Evolutionary conservation across 2,329 filamentous ascomycete species (phyloP).

Genomic region (Hymenoscyphus scutula): DNA sequence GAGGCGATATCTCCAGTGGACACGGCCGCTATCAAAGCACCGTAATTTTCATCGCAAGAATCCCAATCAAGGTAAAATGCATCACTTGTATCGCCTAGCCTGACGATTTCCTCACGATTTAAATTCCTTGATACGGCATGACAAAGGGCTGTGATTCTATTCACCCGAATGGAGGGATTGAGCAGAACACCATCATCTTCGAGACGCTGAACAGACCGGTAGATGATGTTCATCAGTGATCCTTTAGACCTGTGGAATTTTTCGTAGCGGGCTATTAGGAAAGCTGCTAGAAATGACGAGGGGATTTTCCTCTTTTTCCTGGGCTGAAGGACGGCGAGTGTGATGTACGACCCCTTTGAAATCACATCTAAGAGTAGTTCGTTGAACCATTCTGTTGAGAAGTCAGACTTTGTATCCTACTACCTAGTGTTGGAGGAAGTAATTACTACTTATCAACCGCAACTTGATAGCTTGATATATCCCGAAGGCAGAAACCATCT

Average conservation of each 20-base stretch:
- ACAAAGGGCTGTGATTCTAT: neutral
- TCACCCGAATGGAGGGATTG: neutral
- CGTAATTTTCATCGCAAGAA: neutral
- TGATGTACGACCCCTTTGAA: neutral
- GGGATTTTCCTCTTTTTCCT: neutral
- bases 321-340: neutral
- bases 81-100: neutral
- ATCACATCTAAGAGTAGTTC: neutral
- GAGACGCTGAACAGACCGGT: neutral
- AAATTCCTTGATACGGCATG: neutral
- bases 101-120: neutral
- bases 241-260: neutral
- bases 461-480: constrained; percentile 4
- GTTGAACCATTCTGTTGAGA: constrained; percentile 1
- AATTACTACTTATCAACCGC: neutral
- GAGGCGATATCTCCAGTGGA: neutral
- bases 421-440: neutral
- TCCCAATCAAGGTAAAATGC: neutral
- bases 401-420: neutral
- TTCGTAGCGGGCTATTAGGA: neutral
- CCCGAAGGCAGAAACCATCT: neutral
- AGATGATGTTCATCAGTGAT: constrained; percentile 4
- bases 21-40: neutral
- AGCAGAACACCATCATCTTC: constrained; percentile 2
- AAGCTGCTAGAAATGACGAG: neutral